Conservation (phyloP, 2,329 filamentous ascomycete genomes). For the Stemphylium beticola region DNA sequence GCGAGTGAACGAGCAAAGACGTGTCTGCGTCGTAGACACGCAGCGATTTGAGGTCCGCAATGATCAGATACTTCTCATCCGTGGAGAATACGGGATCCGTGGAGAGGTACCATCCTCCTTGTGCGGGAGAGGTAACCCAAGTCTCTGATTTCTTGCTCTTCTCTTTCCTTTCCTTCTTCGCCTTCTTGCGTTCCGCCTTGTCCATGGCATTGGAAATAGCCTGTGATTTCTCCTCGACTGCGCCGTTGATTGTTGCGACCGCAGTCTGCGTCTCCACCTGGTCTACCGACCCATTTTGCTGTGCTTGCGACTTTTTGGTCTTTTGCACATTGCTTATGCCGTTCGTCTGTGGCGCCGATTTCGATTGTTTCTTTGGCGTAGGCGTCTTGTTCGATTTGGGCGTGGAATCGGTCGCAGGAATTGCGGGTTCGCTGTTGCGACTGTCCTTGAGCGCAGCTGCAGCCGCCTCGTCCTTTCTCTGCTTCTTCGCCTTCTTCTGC, state of each 20-base stretch:
- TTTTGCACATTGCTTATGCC: slow-evolving; percentile 4
- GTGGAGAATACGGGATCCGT: slow-evolving; percentile 63
- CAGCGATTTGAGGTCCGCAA: slow-evolving; percentile 75
- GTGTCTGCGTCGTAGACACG: slow-evolving; percentile 82
- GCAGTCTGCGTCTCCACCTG: slow-evolving; percentile 6
- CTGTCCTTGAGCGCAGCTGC: slow-evolving; percentile 14
- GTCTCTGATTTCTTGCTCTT: slow-evolving; percentile 26
- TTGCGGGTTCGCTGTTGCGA: slow-evolving; percentile 22
- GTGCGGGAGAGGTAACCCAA: slow-evolving; percentile 53
- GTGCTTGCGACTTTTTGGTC: slow-evolving; percentile 11
- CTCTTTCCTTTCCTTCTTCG: slow-evolving; percentile 32
- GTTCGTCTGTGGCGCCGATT: slow-evolving; percentile 19
- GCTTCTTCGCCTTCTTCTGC: slow-evolving; percentile 39
- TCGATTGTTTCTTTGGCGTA: slow-evolving; percentile 17
- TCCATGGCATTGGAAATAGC: slow-evolving; percentile 8
- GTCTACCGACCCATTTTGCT: slow-evolving; percentile 3
- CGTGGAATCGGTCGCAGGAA: slow-evolving; percentile 19
- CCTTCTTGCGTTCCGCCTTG: slow-evolving; percentile 3
- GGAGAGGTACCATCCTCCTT: slow-evolving; percentile 62
- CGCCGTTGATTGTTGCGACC: neutral
- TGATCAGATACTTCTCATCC: slow-evolving; percentile 70
- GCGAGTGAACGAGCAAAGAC: slow-evolving; percentile 78
- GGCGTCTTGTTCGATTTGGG: slow-evolving; percentile 19
- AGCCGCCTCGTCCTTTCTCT: slow-evolving; percentile 30
- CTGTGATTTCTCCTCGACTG: neutral